Evolutionary conservation across 106 monocot species (phyloP).

Genomic region (Chionographis japonica): DNA sequence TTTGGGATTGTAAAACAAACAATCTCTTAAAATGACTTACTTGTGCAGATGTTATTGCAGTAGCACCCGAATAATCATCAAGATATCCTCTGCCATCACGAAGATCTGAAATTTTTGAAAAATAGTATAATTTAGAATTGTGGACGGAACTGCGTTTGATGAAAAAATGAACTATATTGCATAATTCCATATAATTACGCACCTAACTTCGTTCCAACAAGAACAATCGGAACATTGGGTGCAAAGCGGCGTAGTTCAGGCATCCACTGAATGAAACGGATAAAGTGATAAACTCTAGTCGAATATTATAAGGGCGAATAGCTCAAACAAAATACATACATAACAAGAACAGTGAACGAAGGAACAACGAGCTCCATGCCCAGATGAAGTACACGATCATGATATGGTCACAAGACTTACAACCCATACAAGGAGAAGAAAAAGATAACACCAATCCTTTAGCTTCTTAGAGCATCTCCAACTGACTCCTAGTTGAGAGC

Average conservation of each 20-base stretch:
- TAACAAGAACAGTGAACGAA: no score
- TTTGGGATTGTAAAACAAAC: no score
- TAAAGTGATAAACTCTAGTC: neutral
- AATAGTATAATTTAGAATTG: neutral
- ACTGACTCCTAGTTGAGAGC: no score
- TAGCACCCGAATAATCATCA: constrained; percentile 53
- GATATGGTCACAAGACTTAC: no score
- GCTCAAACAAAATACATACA: no score
- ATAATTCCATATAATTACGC: neutral
- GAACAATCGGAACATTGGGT: constrained; percentile 64
- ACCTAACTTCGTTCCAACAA: constrained; percentile 75
- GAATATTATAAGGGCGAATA: no score
- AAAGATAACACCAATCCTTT: no score
- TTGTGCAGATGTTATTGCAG: constrained; percentile 47
- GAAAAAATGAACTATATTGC: neutral
- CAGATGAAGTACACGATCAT: no score
- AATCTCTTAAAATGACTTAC: constrained; percentile 15
- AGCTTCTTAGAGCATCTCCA: no score
- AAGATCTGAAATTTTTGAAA: constrained; percentile 38
- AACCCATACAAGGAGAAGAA: no score
- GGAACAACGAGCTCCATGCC: no score
- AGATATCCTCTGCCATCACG: constrained; percentile 63
- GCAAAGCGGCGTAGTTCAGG: constrained; percentile 68
- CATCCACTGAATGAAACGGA: constrained; percentile 48
- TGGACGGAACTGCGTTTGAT: neutral